Conservation (phyloP, 1,284 basidiomycete species). For the Cutaneotrichosporon spelunceum region DNA sequence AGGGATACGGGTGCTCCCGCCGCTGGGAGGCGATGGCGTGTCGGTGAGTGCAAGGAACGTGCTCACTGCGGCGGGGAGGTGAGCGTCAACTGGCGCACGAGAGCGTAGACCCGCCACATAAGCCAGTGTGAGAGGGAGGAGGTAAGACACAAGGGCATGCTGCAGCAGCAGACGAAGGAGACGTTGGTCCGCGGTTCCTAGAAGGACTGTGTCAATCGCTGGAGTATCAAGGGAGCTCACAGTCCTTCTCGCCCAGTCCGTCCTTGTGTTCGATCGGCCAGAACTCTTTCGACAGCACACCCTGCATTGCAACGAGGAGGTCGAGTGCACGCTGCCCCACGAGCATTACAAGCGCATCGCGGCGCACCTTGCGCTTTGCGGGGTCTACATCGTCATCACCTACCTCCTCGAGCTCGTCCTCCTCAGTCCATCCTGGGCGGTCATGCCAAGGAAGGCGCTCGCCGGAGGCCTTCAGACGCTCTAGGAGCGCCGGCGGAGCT, state of each 20-base stretch:
- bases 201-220: conserved; percentile 28
- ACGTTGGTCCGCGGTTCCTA: conserved; percentile 40
- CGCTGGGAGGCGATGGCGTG: conserved; percentile 21
- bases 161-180: conserved; percentile 32
- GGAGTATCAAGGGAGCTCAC: conserved; percentile 17
- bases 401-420: conserved; percentile 17
- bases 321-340: conserved; percentile 31
- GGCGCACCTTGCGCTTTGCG: conserved; percentile 3
- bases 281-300: conserved; percentile 32
- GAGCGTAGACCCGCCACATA: conserved; percentile 27
- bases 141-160: conserved; percentile 29
- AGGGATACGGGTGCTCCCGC: conserved; percentile 13
- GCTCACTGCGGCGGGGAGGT: not conserved
- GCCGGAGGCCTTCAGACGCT: conserved; percentile 27
- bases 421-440: conserved; percentile 19
- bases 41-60: conserved; percentile 28
- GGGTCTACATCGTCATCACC: conserved; percentile 15
- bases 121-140: conserved; percentile 24
- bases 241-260: conserved; percentile 30
- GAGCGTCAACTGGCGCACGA: conserved; percentile 6
- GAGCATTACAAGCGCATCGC: conserved; percentile 12
- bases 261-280: conserved; percentile 32
- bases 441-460: conserved; percentile 27
- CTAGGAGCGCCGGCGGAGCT: conserved; percentile 24
- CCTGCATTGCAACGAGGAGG: conserved; percentile 31